Evolutionary conservation across 2,329 filamentous ascomycete species (phyloP).

Genomic region (Pseudogymnoascus sp.): DNA sequence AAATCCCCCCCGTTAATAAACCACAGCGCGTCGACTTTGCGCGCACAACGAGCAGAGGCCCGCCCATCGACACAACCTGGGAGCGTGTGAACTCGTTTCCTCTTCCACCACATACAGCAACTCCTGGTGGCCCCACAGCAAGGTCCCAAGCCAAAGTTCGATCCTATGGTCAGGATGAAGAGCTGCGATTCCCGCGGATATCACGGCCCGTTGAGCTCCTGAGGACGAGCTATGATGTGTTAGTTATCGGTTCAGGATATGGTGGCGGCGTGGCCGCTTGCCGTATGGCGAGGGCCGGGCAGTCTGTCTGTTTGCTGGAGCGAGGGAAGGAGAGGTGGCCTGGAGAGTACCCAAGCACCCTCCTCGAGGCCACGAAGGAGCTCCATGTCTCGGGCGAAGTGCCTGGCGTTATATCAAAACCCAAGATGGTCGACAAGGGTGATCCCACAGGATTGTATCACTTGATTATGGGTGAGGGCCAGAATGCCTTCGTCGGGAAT

Average conservation of each 20-base stretch:
- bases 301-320: slow-evolving; percentile 58
- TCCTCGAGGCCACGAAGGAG: slow-evolving; percentile 41
- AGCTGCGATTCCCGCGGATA: slow-evolving; percentile 42
- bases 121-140: slow-evolving; percentile 21
- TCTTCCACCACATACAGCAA: slow-evolving; percentile 9
- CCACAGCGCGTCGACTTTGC: slow-evolving; percentile 19
- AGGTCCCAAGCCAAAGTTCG: slow-evolving; percentile 24
- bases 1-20: not conserved
- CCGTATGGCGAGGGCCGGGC: slow-evolving; percentile 52
- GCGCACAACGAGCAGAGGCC: slow-evolving; percentile 2
- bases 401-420: slow-evolving; percentile 35
- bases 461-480: slow-evolving; percentile 53
- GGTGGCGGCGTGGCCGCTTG: slow-evolving; percentile 59
- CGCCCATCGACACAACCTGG: not conserved
- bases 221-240: slow-evolving; percentile 51
- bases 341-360: slow-evolving; percentile 51
- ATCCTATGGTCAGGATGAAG: slow-evolving; percentile 26
- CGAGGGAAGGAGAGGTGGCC: slow-evolving; percentile 59
- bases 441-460: slow-evolving; percentile 57
- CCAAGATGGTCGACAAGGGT: slow-evolving; percentile 39
- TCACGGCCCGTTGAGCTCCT: slow-evolving; percentile 51
- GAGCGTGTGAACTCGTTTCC: not conserved
- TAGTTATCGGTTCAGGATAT: slow-evolving; percentile 64
- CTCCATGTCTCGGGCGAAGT: slow-evolving; percentile 50
- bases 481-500: slow-evolving; percentile 44